Conservation (phyloP, 2,329 filamentous ascomycete genomes). For the Ophiocordyceps australis region DNA sequence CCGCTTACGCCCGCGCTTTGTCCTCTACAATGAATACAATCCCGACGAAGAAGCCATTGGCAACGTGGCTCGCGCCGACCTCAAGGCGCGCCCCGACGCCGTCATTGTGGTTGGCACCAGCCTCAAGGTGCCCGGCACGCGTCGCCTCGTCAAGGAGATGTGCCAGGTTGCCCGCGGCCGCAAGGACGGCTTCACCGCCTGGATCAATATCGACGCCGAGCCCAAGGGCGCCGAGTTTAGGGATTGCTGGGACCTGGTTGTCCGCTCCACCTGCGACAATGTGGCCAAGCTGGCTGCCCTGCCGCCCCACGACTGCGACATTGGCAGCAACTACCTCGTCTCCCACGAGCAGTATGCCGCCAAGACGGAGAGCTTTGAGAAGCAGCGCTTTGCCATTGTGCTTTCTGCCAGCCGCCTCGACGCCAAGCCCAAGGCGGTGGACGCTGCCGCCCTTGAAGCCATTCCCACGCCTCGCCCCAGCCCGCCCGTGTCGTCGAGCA, state of each 20-base stretch:
- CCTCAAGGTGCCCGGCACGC: constrained; percentile 84
- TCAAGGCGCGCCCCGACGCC: constrained; percentile 73
- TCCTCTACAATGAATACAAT: constrained; percentile 94
- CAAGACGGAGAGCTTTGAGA: constrained; percentile 14
- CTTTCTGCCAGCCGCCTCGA: constrained; percentile 10
- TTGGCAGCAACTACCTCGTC: constrained; percentile 29
- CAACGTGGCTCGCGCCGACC: constrained; percentile 69
- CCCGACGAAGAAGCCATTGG: constrained; percentile 94
- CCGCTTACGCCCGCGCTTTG: constrained; percentile 75
- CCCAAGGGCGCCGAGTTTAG: constrained; percentile 73
- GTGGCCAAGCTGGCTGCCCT: constrained; percentile 57
- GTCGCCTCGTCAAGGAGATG: constrained; percentile 77
- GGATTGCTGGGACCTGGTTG: constrained; percentile 83
- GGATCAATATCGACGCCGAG: constrained; percentile 82
- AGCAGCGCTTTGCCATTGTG: constrained; percentile 14
- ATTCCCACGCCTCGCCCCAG: constrained; percentile 41
- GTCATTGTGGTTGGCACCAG: constrained; percentile 92
- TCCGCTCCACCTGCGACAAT: constrained; percentile 74
- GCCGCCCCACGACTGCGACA: constrained; percentile 36
- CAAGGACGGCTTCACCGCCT: constrained; percentile 72
- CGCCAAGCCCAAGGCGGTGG: constrained; percentile 19
- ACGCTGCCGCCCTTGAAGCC: constrained; percentile 24
- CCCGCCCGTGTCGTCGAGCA: constrained; percentile 24
- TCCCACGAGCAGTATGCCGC: constrained; percentile 20
- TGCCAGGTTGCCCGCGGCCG: constrained; percentile 72